Conservation (phyloP, 2,329 filamentous ascomycete species). For the Achaetomium macrosporum region DNA sequence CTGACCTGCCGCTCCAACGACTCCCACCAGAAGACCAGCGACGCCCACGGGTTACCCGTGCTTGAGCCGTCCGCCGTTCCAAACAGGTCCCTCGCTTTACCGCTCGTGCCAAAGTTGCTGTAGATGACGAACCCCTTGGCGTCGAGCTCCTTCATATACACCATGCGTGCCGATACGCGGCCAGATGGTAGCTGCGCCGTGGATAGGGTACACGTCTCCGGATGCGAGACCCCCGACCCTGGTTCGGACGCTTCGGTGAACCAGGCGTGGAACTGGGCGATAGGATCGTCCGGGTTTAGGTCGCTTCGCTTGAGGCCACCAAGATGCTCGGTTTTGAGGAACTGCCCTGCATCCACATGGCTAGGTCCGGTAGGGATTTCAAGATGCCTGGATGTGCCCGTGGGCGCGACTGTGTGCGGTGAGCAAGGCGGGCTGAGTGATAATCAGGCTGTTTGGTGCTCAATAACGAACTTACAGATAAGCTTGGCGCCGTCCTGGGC, state of each 20-base stretch:
- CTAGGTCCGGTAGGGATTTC: constrained; percentile 50
- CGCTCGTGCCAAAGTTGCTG: constrained; percentile 79
- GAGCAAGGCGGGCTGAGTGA: background rate
- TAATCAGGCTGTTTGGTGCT: background rate
- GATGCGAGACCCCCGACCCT: constrained; percentile 55
- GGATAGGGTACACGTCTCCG: constrained; percentile 82
- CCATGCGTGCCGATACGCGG: constrained; percentile 74
- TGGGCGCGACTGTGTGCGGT: constrained; percentile 20
- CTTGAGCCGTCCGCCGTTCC: constrained; percentile 21
- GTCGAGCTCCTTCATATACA: constrained; percentile 96
- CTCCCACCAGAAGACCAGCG: constrained; percentile 88
- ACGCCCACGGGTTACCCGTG: constrained; percentile 65
- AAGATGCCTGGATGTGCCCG: constrained; percentile 50
- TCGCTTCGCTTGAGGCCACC: constrained; percentile 56
- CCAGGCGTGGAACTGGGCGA: constrained; percentile 85
- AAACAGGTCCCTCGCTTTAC: constrained; percentile 61
- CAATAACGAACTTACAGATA: constrained; percentile 38
- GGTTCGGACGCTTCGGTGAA: constrained; percentile 64
- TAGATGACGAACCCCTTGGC: constrained; percentile 80
- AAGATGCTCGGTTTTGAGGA: constrained; percentile 46
- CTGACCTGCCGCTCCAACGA: constrained; percentile 82
- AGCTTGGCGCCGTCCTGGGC: constrained; percentile 38
- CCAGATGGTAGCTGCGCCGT: constrained; percentile 81
- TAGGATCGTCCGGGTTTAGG: constrained; percentile 58
- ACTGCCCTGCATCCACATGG: constrained; percentile 75